Conservation (phyloP, 306 rosid genomes). For the Prosopis cineraria region DNA sequence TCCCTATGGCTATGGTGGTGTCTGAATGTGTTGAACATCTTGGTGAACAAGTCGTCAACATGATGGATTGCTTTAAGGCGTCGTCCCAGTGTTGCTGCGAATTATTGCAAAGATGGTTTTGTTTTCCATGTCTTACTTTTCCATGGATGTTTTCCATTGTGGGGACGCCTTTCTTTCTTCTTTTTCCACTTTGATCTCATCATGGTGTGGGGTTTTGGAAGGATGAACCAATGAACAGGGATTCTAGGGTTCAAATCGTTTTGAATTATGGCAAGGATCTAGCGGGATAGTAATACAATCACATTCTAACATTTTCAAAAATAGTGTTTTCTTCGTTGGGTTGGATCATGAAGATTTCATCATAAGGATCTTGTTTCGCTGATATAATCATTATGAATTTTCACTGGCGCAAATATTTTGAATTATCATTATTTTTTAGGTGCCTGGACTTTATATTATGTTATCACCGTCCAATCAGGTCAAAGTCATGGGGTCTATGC, state of each 20-base stretch:
- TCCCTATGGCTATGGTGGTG: constrained; percentile 14
- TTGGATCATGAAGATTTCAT: constrained; percentile 5
- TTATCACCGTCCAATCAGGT: not conserved
- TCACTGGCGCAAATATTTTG: not conserved
- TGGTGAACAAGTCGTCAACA: not conserved
- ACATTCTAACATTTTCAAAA: constrained; percentile 8
- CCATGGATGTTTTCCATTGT: constrained; percentile 39
- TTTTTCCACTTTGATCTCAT: not conserved
- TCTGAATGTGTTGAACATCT: constrained; percentile 41
- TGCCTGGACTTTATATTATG: not conserved
- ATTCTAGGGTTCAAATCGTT: constrained; percentile 26
- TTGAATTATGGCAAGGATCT: constrained; percentile 26
- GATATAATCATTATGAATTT: not conserved
- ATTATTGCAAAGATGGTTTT: constrained; percentile 36
- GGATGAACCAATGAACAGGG: not conserved
- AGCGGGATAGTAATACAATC: constrained; percentile 35
- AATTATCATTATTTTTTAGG: not conserved
- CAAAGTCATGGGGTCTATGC: not conserved
- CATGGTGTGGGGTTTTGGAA: constrained; percentile 13
- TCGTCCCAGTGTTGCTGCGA: constrained; percentile 54
- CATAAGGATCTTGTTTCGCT: not conserved
- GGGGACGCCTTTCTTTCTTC: constrained; percentile 36
- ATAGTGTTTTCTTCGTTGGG: not conserved
- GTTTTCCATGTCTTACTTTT: constrained; percentile 35
- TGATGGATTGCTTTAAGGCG: not conserved